Evolutionary conservation across 352 stramenopile species (phyloP), one percentile per base, ranked within the genome.

Genomic region (Globisporangium middletonii): DNA sequence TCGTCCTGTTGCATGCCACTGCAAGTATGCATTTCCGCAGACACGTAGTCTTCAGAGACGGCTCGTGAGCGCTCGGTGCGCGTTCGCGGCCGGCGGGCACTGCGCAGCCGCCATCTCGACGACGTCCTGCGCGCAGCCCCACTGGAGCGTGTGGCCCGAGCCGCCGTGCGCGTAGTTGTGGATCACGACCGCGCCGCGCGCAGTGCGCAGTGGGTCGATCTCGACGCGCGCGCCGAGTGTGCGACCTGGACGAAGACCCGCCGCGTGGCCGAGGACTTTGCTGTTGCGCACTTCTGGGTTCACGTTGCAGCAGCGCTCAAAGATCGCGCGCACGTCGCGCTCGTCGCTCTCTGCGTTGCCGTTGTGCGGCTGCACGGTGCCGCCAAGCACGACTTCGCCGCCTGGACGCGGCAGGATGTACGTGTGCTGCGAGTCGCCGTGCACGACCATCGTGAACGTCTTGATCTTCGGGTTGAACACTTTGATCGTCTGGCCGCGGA

Each of bases 141-240:
- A 86, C 47, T 89, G 79, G 44, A 89, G 60, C 13, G 79, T 89
- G 59, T 89, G 79, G 30, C 79, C 79, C 27, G 75, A 88, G 41
- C 79, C 79, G 9, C 59, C 75, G 38, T 89, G 79, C 4, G 67
- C 79, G 37, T 89, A 89, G 67, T 88, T 89, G 68, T 89, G 77
- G 65, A 89, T 81, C 37, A 88, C 62, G 5, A 79, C 0, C 0
- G 79, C 77, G 6, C 79, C 77, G 11, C 46, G 48, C 7, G 38
- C 57, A 2, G 64, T 77, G 50, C 57, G 71, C 9, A 50, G 55
- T 3, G 72, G 23, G 3, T 86, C 69, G n/a, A 77, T 50, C 37
- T 83, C 72, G 2, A 89, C 64, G 2, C 75, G 73, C 45, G 86
- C 69, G 9, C 77, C 72, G 26, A 64, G 58, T 7, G 62, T 46